These are phyloP conservation scores for Aspergillus saccharolyticus DNA, from an alignment of 495 filamentous ascomycete genomes.

Conservation along the genomic window DNA sequence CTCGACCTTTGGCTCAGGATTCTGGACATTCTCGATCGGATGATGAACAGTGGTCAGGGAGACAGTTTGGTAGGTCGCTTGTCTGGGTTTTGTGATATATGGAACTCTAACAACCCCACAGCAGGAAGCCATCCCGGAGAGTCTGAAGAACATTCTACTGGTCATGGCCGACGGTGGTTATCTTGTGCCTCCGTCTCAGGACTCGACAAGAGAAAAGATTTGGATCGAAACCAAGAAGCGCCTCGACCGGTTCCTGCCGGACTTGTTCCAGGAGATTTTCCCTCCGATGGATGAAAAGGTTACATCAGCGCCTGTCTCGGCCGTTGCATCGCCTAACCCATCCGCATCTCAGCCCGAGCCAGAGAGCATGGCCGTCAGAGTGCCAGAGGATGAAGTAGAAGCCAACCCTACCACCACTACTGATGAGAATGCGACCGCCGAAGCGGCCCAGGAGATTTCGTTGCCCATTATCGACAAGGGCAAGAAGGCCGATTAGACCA, in stretches of 20 bases:
- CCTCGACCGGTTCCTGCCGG: slow-evolving; percentile 84
- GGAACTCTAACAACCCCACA: slow-evolving; percentile 24
- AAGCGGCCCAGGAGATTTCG: not conserved
- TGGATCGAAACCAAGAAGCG: slow-evolving; percentile 75
- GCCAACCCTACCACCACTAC: not conserved
- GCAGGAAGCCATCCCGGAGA: slow-evolving; percentile 95
- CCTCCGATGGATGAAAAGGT: slow-evolving; percentile 29
- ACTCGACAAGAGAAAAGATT: slow-evolving; percentile 43
- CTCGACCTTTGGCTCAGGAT: slow-evolving; percentile 89
- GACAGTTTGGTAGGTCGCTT: slow-evolving; percentile 73
- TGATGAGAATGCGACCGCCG: not conserved
- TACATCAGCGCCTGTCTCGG: slow-evolving; percentile 16
- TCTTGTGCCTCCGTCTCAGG: slow-evolving; percentile 60
- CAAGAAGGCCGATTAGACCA: not conserved
- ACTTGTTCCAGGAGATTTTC: slow-evolving; percentile 55
- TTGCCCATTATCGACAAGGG: not conserved
- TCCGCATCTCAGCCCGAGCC: not conserved
- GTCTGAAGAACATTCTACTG: slow-evolving; percentile 90
- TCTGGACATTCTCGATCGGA: slow-evolving; percentile 87
- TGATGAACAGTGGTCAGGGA: slow-evolving; percentile 95
- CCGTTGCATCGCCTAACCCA: slow-evolving; percentile 18
- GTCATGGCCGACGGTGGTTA: slow-evolving; percentile 92
- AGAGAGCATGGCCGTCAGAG: not conserved
- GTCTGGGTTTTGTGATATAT: no score
- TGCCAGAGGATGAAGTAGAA: not conserved